phyloP scores from a whole-genome alignment of 352 stramenopile genomes.

The Phytophthora colocasiae region DNA sequence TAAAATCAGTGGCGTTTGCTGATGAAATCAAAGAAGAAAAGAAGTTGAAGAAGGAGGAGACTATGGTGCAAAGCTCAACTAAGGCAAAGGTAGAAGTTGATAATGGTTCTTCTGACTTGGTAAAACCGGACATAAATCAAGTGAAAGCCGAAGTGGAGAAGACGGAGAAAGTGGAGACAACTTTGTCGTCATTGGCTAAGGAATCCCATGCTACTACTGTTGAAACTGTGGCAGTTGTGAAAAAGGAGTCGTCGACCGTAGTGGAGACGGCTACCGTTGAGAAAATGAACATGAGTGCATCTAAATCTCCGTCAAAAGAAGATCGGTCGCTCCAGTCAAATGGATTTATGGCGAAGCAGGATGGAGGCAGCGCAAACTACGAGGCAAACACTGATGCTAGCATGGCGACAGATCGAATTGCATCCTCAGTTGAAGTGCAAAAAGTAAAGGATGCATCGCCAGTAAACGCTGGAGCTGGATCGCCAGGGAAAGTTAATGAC shows the following conservation, averaged over 20 bases:
- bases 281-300: slow-evolving; percentile 62
- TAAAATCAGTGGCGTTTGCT: slow-evolving; percentile 17
- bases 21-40: slow-evolving; percentile 19
- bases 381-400: background rate
- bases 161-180: slow-evolving; percentile 17
- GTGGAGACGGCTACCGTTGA: slow-evolving; percentile 1
- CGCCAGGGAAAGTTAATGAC: slow-evolving; percentile 25
- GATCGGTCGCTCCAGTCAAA: slow-evolving; percentile 13
- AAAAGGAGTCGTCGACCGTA: slow-evolving; percentile 16
- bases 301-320: slow-evolving; percentile 35
- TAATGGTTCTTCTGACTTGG: slow-evolving; percentile 2
- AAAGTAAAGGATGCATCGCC: background rate
- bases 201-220: background rate
- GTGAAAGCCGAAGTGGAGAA: slow-evolving; percentile 10
- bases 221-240: slow-evolving; percentile 9
- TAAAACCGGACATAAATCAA: slow-evolving; percentile 21
- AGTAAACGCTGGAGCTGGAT: background rate
- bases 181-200: background rate
- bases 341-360: slow-evolving; percentile 4
- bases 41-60: slow-evolving; percentile 15
- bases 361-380: background rate
- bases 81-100: slow-evolving; percentile 18
- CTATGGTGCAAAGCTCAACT: background rate
- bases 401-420: background rate
- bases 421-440: background rate